Base-by-base conservation (phyloP, 176 grass and related monocot species). In the Carex kokanica region DNA sequence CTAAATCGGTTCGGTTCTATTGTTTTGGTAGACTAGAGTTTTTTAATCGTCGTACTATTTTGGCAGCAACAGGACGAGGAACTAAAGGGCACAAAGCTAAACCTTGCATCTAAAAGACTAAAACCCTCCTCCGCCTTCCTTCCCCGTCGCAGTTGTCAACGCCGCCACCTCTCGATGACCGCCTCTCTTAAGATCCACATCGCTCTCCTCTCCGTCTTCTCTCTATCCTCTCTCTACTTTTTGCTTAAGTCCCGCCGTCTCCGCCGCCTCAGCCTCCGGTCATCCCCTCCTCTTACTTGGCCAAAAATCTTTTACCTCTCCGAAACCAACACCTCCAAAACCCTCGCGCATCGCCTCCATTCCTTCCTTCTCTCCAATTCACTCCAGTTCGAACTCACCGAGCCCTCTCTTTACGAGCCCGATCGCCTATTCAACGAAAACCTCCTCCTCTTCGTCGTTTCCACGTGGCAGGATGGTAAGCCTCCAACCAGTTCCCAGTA, bases 401-500 rank as follows among this genome's bases (percentile, higher is more conserved):
- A 97, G 29, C 86, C 91, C 8, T 70, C 80, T 16, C 12, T 43
- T 13, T 94, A 94, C 86, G 91, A 97, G 49, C 90, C 91, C 4
- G 94, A 97, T 62, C 88, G 93, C 73, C 87, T 97, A 17, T 83
- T 90, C 27, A 84, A 69, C 13, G 86, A 91, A 34, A 86, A 68
- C 79, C 69, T 93, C 0, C 86, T 94, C 0, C 73, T 97, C 3
- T 80, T 97, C 55, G 86, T 97, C 17, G 79, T 92, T 23, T 89
- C 94, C 32, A 94, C 94, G 6, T 91, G 92, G 84, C 91, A 97
- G 84, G 89, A 85, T 9, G 91, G 94, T 0, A 89, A 83, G 65
- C 84, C 89, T 5, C 94, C 94, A 1, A 79, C 86, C 6, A 45
- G 74, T 15, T 90, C 89, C 2, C 84, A 89, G 56, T 93, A 88